Conservation (phyloP, 495 filamentous ascomycete genomes). For the Penicillium soppii region DNA sequence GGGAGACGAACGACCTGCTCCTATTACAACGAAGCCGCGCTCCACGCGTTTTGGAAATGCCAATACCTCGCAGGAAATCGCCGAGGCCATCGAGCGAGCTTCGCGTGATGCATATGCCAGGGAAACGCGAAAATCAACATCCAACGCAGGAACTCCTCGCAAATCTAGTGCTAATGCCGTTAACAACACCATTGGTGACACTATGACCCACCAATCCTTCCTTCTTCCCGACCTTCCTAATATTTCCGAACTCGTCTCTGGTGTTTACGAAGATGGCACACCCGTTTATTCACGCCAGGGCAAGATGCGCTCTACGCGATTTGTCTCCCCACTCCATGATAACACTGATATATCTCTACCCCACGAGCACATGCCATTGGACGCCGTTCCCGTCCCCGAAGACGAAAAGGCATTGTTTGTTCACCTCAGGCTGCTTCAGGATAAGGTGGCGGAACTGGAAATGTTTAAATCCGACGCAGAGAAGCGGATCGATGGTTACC, state of each 20-base stretch:
- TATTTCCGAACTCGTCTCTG: slow-evolving; percentile 69
- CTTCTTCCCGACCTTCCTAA: slow-evolving; percentile 68
- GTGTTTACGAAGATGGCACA: slow-evolving; percentile 64
- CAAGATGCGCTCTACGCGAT: slow-evolving; percentile 54
- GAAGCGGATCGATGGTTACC: slow-evolving; percentile 53
- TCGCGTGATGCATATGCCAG: slow-evolving; percentile 41
- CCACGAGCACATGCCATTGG: slow-evolving; percentile 50
- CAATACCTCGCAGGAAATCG: slow-evolving; percentile 47
- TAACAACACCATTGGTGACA: slow-evolving; percentile 35
- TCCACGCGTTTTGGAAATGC: slow-evolving; percentile 55
- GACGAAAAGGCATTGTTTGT: slow-evolving; percentile 70
- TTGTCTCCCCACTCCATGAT: slow-evolving; percentile 48
- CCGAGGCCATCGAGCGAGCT: slow-evolving; percentile 44
- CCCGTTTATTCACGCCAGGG: slow-evolving; percentile 57
- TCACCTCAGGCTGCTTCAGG: slow-evolving; percentile 65
- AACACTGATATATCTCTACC: slow-evolving; percentile 36
- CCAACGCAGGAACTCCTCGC: slow-evolving; percentile 19
- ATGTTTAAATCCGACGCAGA: slow-evolving; percentile 57
- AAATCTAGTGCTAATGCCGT: slow-evolving; percentile 20
- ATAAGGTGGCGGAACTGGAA: slow-evolving; percentile 63
- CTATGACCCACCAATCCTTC: slow-evolving; percentile 57
- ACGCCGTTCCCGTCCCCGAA: slow-evolving; percentile 63
- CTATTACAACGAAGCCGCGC: slow-evolving; percentile 43
- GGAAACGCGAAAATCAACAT: slow-evolving; percentile 29
- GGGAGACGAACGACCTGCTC: slow-evolving; percentile 52